These are phyloP conservation scores for Brassica juncea DNA, from an alignment of 345 rosid genomes.

Conservation along the genomic window DNA sequence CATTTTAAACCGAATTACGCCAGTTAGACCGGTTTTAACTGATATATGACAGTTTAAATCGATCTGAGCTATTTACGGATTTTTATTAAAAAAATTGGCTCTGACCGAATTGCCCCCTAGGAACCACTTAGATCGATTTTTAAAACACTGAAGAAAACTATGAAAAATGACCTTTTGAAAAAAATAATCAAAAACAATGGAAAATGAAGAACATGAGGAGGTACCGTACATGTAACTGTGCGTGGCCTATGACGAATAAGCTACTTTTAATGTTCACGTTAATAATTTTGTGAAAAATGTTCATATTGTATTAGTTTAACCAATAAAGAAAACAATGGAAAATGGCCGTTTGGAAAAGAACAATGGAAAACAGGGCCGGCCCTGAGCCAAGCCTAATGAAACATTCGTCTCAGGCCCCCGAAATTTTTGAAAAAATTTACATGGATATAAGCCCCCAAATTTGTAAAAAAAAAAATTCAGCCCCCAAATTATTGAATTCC, in stretches of 20 bases:
- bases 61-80: not conserved
- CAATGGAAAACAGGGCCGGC: no score
- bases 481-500: no score
- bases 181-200: not conserved
- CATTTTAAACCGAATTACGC: not conserved
- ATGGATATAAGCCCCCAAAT: no score
- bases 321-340: not conserved
- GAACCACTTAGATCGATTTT: not conserved
- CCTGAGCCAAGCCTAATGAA: no score
- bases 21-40: not conserved
- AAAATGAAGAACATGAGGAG: not conserved
- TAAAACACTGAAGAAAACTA: not conserved
- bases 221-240: slow-evolving; percentile 2
- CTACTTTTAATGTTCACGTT: not conserved
- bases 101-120: not conserved
- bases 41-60: not conserved
- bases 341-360: not conserved
- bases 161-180: not conserved
- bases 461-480: no score
- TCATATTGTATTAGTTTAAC: not conserved
- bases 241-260: slow-evolving; percentile 15
- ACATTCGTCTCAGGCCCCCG: no score
- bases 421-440: no score
- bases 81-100: no score
- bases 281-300: not conserved